Percentiles rank a stretch among this genome's conserved stretches.
Evolutionary conservation across 345 rosid species (phyloP).

Genomic region (Rubroshorea leprosula): DNA sequence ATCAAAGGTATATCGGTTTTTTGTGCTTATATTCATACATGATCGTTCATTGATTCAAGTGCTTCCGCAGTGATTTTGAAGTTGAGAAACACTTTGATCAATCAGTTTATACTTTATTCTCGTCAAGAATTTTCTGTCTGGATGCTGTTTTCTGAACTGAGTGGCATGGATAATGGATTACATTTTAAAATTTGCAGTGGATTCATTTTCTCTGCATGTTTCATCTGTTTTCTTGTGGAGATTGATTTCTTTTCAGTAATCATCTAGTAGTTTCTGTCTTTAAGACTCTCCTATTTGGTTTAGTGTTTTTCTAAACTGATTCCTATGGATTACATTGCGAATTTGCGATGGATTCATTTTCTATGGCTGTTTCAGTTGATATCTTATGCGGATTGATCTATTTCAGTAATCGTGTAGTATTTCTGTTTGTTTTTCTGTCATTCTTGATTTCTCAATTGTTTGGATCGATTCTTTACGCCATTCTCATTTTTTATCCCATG

Average conservation of each 20-base stretch:
- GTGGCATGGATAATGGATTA: no score
- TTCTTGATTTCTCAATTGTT: no score
- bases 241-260: no score
- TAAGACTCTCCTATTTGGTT: no score
- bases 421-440: no score
- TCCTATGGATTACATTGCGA: no score
- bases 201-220: no score
- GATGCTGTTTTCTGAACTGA: not conserved
- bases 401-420: not conserved
- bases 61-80: not conserved
- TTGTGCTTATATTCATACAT: not conserved
- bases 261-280: no score
- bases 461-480: not conserved
- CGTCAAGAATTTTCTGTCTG: not conserved
- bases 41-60: not conserved
- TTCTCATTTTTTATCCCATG: not conserved
- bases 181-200: no score
- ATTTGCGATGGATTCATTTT: not conserved
- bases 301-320: no score
- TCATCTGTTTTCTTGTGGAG: no score
- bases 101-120: not conserved
- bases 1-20: not conserved
- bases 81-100: not conserved
- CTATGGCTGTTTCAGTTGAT: not conserved
- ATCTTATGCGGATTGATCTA: not conserved